phyloP scores from a whole-genome alignment of 164 flowering plant species.

The Sedum album region DNA sequence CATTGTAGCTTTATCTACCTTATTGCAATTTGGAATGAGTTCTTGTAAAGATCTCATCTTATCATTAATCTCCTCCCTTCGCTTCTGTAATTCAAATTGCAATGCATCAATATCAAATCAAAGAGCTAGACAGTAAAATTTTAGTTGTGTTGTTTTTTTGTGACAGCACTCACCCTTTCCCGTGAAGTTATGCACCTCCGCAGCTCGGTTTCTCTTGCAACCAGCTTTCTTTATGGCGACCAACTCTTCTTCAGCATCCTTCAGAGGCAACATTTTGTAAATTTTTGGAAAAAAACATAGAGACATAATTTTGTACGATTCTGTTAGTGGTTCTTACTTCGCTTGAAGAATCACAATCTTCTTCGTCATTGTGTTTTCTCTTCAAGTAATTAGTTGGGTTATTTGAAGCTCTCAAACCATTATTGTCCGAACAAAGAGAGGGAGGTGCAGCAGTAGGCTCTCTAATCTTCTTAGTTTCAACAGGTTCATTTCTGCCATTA shows the following conservation, averaged over 20 bases:
- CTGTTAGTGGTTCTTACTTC: constrained; percentile 8
- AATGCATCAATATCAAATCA: neutral
- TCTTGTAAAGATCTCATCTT: constrained; percentile 22
- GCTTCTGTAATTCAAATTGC: constrained; percentile 14
- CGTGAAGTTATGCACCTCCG: constrained; percentile 16
- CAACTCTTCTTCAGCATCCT: constrained; percentile 15
- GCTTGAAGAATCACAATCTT: constrained; percentile 6
- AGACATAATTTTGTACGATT: neutral
- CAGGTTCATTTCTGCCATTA: constrained; percentile 1
- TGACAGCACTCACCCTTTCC: constrained; percentile 19
- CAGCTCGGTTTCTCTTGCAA: constrained; percentile 13
- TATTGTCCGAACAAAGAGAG: constrained; percentile 16
- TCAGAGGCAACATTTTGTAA: neutral
- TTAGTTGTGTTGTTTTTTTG: neutral
- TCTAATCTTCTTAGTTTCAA: constrained; percentile 1
- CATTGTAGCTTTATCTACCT: constrained; percentile 26
- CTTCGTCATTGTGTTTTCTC: constrained; percentile 12
- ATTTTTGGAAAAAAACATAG: neutral
- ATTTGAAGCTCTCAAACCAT: constrained; percentile 15
- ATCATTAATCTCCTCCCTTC: constrained; percentile 24
- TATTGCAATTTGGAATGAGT: constrained; percentile 28
- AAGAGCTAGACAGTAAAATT: neutral
- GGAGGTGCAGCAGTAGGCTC: constrained; percentile 13
- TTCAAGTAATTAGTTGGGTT: constrained; percentile 9
- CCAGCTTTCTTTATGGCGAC: constrained; percentile 3